These are phyloP conservation scores for Begonia loranthoides DNA, from an alignment of 306 rosid species.

Conservation along the genomic window DNA sequence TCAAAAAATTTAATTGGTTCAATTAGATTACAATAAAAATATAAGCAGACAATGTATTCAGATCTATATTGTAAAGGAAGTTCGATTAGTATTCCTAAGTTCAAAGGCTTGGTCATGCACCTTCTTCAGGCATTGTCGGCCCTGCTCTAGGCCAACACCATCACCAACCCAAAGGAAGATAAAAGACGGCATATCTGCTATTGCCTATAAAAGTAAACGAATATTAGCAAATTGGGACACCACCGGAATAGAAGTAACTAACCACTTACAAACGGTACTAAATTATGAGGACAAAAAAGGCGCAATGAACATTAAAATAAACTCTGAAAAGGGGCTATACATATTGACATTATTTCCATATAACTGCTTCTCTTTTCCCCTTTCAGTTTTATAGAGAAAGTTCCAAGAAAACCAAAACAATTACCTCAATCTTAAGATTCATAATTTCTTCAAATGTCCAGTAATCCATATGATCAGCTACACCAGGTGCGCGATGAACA, in stretches of 20 bases:
- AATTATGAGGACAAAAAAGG: too few relatives aligned
- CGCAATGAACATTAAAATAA: too few relatives aligned
- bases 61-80: not conserved
- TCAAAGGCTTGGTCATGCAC: constrained; percentile 23
- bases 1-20: constrained; percentile 10
- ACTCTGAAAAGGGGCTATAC: too few relatives aligned
- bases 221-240: not conserved
- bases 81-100: not conserved
- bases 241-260: too few relatives aligned
- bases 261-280: too few relatives aligned
- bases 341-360: too few relatives aligned
- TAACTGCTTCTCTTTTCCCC: too few relatives aligned
- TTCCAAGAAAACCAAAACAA: not conserved
- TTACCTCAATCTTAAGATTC: constrained; percentile 97
- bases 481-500: constrained; percentile 99
- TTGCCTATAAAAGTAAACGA: constrained; percentile 44
- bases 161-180: constrained; percentile 99
- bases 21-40: too few relatives aligned
- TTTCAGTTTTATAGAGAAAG: too few relatives aligned
- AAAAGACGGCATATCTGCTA: constrained; percentile 97
- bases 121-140: constrained; percentile 97
- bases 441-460: constrained; percentile 99
- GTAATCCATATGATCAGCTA: constrained; percentile 89
- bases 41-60: too few relatives aligned
- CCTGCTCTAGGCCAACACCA: constrained; percentile 98